phyloP scores from a whole-genome alignment of 1,139 yeast genomes.

The Candida pseudocylindracea region DNA sequence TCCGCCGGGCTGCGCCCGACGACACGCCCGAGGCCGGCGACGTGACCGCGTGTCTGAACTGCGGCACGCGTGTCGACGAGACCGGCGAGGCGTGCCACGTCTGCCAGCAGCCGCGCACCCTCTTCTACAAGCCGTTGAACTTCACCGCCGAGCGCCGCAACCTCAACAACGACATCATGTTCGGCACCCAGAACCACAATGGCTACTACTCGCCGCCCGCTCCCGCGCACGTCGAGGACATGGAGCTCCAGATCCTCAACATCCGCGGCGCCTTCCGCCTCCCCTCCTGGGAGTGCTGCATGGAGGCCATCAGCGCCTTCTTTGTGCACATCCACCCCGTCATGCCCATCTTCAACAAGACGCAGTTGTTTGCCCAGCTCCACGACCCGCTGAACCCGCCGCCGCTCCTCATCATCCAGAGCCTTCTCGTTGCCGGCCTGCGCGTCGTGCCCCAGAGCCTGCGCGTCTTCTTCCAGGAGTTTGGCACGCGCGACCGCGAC shows the following conservation, averaged over 20 bases:
- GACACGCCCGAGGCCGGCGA: too few species aligned
- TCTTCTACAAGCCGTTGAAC: constrained; percentile 15
- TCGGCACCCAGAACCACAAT: too few species aligned
- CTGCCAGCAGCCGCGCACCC: neutral
- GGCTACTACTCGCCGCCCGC: constrained; percentile 5
- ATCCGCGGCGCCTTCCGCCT: constrained; percentile 50
- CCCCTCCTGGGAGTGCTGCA: constrained; percentile 39
- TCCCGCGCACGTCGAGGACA: constrained; percentile 25
- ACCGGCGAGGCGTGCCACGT: neutral
- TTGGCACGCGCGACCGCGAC: too few species aligned
- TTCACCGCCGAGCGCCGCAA: constrained; percentile 19
- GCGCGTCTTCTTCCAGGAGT: constrained; percentile 27
- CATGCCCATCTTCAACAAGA: constrained; percentile 49
- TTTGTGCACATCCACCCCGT: constrained; percentile 49
- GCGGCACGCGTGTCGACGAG: neutral
- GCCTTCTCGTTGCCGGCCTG: constrained; percentile 50
- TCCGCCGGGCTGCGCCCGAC: neutral
- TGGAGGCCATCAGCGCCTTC: constrained; percentile 37
- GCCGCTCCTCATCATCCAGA: constrained; percentile 43
- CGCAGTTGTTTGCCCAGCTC: constrained; percentile 32
- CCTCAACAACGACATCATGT: constrained; percentile 15
- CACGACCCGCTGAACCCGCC: constrained; percentile 44
- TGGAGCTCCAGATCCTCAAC: constrained; percentile 45
- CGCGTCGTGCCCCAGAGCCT: constrained; percentile 39
- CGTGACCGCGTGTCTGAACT: too few species aligned